Base-by-base conservation (phyloP, 371 early-diverging fungal species). In the Mortierella sp. region DNA sequence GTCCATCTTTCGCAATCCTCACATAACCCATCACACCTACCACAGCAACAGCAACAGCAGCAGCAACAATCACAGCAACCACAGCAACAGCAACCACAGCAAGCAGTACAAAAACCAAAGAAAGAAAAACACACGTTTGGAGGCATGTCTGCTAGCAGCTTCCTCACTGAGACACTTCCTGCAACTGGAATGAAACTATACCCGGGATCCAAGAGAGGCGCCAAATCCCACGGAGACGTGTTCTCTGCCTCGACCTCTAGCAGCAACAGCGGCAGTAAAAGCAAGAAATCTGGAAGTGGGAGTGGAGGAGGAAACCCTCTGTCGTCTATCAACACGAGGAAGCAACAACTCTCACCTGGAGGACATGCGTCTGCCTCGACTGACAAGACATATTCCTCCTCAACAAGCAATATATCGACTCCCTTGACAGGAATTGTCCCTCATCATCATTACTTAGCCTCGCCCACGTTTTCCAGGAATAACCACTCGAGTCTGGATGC, bases 401-500 rank as follows among this genome's bases (percentile, higher is more conserved):
- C 76, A 0, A 63, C 61, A 7, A 57, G 61, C 46, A 70, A 61
- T 21, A 69, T 69, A 15, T 56, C 78, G 6, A 69, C 70, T 19
- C 59, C 78, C 7, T 56, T 56, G 48, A 49, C 55, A 17, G 70
- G 70, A 2, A 34, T 54, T 6, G 54, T 27, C 12, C 34, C 43
- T 12, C 72, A 72, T 11, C 72, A 53, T 6, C 56, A 68, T 31
- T 54, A 69, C 23, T 52, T 52, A 37, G 56, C 70, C 1, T 65
- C 78, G 11, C 84, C 86, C 0, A 81, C 86, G 2, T 79, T 69
- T 19, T 49, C 60, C 24, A 50, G 54, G 49, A 69, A 76, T 21
- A 59, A 76, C 37, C 70, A 76, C 52, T 64, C 28, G 79, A 86
- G 86, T 21, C 79, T 90, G 19, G 89, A 90, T 51, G 88, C 89